A percentile compares a stretch with the other conserved stretches of the same genome.
Conservation (phyloP, 2,329 filamentous ascomycete species). For the Phyllosticta citribraziliensis region DNA sequence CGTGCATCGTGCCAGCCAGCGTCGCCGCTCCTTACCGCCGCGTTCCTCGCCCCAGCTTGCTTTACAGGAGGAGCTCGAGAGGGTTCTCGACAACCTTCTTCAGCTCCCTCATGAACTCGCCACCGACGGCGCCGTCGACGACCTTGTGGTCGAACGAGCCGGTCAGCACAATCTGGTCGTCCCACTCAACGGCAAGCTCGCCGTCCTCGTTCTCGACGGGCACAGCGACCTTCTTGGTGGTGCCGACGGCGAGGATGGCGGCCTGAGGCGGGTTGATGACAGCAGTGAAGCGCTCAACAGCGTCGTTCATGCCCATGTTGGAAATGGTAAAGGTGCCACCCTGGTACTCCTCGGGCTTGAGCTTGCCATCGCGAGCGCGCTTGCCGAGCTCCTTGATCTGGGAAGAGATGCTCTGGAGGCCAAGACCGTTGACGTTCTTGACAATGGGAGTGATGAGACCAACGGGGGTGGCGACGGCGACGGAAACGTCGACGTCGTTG, state of each 20-base stretch:
- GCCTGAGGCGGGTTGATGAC: slow-evolving; percentile 99
- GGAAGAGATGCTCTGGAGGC: slow-evolving; percentile 77
- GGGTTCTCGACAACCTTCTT: slow-evolving; percentile 99
- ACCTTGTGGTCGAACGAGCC: slow-evolving; percentile 99
- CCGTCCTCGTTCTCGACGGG: slow-evolving; percentile 77
- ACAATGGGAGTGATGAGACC: slow-evolving; percentile 98
- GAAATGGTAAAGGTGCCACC: slow-evolving; percentile 98
- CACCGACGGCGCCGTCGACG: slow-evolving; percentile 89
- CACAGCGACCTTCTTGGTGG: slow-evolving; percentile 88
- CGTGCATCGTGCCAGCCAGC: not conserved
- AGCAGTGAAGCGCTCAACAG: slow-evolving; percentile 93
- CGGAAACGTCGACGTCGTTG: slow-evolving; percentile 87
- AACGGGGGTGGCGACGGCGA: slow-evolving; percentile 84
- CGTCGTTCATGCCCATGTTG: slow-evolving; percentile 99
- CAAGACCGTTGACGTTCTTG: slow-evolving; percentile 74
- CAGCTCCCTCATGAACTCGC: slow-evolving; percentile 91
- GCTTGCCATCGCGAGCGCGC: slow-evolving; percentile 91
- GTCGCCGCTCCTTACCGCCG: not conserved
- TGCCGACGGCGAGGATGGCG: slow-evolving; percentile 88
- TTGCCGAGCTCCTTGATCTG: slow-evolving; percentile 95
- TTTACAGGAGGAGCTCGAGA: slow-evolving; percentile 79
- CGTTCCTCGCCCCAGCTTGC: not conserved
- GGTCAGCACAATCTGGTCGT: slow-evolving; percentile 93
- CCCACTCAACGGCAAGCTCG: slow-evolving; percentile 66
- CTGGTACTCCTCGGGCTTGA: slow-evolving; percentile 99